Percentiles rank a stretch among this genome's conserved stretches.
Evolutionary conservation across 192 early-diverging fungal genomes (phyloP).

Genomic region (Gonapodya prolifera): DNA sequence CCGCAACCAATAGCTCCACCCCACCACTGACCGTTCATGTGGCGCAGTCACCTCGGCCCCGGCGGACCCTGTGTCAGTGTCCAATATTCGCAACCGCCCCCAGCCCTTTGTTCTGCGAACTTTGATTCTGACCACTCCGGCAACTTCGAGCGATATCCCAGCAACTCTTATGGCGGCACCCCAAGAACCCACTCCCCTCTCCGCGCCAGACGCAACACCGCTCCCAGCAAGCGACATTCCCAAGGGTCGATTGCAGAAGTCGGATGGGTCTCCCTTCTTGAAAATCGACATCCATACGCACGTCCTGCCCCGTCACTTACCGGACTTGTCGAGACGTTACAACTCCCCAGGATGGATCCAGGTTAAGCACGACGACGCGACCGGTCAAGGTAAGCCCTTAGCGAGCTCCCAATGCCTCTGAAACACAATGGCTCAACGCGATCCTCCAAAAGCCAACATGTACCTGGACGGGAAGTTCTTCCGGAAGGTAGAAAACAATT

Average conservation of each 20-base stretch:
- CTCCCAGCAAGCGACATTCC: background rate
- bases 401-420: background rate
- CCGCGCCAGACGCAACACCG: background rate
- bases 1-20: too few relatives aligned
- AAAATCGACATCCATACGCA: background rate
- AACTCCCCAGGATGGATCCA: background rate
- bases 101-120: too few relatives aligned
- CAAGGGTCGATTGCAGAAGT: background rate
- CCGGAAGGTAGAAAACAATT: conserved; percentile 52
- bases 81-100: too few relatives aligned
- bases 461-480: conserved; percentile 57
- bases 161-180: background rate
- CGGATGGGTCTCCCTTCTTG: background rate
- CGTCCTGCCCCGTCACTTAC: background rate
- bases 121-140: too few relatives aligned
- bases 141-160: too few relatives aligned
- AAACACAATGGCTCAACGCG: too few relatives aligned
- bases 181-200: background rate
- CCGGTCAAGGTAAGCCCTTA: background rate
- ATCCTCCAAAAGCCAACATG: conserved; percentile 39
- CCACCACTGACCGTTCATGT: too few relatives aligned
- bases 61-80: too few relatives aligned
- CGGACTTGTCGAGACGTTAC: background rate
- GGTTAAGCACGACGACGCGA: background rate
- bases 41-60: too few relatives aligned